These are phyloP conservation scores for Sarocladium oryzae DNA, from an alignment of 2,329 filamentous ascomycete species.

Conservation along the genomic window DNA sequence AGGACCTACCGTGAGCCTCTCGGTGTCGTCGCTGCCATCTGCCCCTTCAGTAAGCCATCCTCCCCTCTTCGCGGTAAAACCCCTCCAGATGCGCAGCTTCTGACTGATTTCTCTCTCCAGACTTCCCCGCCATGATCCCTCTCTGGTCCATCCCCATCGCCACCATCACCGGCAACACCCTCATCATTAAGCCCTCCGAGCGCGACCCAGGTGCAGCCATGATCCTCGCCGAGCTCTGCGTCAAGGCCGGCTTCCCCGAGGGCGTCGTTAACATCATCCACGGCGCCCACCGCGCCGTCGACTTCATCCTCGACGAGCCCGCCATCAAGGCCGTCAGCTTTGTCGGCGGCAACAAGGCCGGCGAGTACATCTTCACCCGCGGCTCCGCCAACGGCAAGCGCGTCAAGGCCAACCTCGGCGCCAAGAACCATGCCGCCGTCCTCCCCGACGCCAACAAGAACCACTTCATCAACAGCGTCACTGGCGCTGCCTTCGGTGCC, in stretches of 20 bases:
- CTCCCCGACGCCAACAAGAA: conserved; percentile 87
- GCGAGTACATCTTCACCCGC: conserved; percentile 76
- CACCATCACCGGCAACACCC: conserved; percentile 75
- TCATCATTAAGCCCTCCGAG: conserved; percentile 82
- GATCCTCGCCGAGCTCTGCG: conserved; percentile 74
- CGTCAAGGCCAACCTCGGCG: conserved; percentile 80
- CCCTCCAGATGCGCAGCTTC: too few species aligned
- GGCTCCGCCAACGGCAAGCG: conserved; percentile 82
- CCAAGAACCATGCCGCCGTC: conserved; percentile 83
- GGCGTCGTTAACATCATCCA: conserved; percentile 82
- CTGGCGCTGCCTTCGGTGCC: conserved; percentile 77
- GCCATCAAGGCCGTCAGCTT: conserved; percentile 83
- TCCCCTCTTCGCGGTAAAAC: too few species aligned
- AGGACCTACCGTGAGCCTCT: conserved; percentile 75
- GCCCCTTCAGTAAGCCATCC: conserved; percentile 66
- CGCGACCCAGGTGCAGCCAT: conserved; percentile 78
- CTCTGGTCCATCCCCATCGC: conserved; percentile 87
- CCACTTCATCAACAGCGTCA: conserved; percentile 77
- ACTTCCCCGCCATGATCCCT: conserved; percentile 89
- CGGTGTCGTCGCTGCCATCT: conserved; percentile 76
- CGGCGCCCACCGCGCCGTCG: conserved; percentile 71
- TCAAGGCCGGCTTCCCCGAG: conserved; percentile 74
- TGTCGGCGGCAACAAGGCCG: conserved; percentile 80
- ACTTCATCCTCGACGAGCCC: conserved; percentile 81
- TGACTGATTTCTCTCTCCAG: conserved; percentile 30